Evolutionary conservation across 176 grass and related monocot genomes (phyloP).

Genomic region (Coix lacrymajobi): DNA sequence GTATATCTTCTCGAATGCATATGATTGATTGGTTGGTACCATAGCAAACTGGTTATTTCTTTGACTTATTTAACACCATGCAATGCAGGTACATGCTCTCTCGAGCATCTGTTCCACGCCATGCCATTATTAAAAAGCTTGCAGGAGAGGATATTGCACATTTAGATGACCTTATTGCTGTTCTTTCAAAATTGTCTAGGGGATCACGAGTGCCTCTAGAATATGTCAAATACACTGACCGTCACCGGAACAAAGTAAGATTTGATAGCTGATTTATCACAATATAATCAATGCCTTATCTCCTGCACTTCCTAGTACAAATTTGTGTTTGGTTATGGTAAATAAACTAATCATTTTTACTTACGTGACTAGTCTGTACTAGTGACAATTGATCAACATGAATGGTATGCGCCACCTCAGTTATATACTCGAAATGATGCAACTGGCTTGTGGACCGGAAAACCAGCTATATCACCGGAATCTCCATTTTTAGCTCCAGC

Average conservation of each 20-base stretch:
- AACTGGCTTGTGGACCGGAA: constrained; percentile 80
- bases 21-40: neutral
- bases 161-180: constrained; percentile 75
- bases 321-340: neutral
- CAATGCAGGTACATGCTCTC: constrained; percentile 91
- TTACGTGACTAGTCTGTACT: constrained; percentile 71
- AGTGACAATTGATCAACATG: constrained; percentile 88
- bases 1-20: constrained; percentile 4
- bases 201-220: constrained; percentile 93
- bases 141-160: constrained; percentile 74
- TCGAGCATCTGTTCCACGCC: constrained; percentile 88
- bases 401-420: constrained; percentile 89
- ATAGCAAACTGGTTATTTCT: neutral
- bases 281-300: neutral
- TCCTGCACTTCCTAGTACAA: neutral
- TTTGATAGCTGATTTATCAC: neutral
- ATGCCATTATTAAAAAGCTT: constrained; percentile 98
- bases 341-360: constrained; percentile 13
- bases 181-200: constrained; percentile 82
- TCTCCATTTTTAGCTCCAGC: constrained; percentile 54
- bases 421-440: constrained; percentile 78
- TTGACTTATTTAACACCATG: constrained; percentile 30
- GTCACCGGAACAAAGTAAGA: constrained; percentile 85
- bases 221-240: constrained; percentile 88
- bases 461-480: constrained; percentile 49